phyloP scores from a whole-genome alignment of 2,329 filamentous ascomycete genomes.

The Fusarium subtropicale region DNA sequence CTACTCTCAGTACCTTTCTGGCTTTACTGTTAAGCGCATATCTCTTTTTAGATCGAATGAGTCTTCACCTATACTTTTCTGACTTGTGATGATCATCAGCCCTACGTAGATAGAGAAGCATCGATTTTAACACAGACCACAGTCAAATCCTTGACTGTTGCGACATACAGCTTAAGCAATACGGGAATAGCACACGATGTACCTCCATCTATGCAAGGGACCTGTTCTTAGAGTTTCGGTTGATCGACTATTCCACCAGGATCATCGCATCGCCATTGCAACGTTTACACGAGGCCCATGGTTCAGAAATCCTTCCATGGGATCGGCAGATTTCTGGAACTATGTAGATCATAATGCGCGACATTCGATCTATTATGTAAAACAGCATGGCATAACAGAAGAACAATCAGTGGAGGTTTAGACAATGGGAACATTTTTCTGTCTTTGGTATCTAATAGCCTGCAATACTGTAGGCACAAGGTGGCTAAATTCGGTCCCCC shows the following conservation, averaged over 20 bases:
- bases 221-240: not conserved
- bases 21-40: not conserved
- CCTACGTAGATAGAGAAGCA: not conserved
- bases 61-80: not conserved
- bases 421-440: slow-evolving; percentile 13
- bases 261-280: not conserved
- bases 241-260: not conserved
- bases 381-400: not conserved
- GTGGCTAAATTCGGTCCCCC: slow-evolving; percentile 9
- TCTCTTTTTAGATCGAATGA: too few relatives aligned
- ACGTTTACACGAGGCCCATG: not conserved
- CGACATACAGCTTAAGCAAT: not conserved
- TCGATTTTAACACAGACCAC: not conserved
- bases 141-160: not conserved
- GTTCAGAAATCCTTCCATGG: not conserved
- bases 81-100: not conserved
- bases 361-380: not conserved
- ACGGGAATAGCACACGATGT: not conserved
- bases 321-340: not conserved
- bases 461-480: slow-evolving; percentile 17
- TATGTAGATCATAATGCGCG: not conserved
- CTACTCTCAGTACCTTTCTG: not conserved
- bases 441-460: slow-evolving; percentile 36
- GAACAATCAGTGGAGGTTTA: not conserved
- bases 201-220: not conserved